phyloP scores from a whole-genome alignment of 129 eudicot genomes.

The Escallonia rubra region DNA sequence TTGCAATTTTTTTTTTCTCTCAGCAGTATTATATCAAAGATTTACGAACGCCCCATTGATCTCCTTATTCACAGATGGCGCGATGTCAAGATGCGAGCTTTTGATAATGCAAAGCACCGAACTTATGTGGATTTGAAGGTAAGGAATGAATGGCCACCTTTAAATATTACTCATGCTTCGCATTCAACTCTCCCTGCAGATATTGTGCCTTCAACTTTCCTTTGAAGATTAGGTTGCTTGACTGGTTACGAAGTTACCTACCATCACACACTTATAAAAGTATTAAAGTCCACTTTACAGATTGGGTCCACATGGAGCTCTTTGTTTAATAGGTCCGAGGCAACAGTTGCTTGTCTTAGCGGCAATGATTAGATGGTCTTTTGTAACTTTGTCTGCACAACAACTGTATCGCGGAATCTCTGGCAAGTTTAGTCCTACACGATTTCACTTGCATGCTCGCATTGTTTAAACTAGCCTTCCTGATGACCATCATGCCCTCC shows the following conservation, averaged over 20 bases:
- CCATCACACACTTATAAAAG: background rate
- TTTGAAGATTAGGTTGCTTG: too few species aligned
- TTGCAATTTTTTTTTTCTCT: too few species aligned
- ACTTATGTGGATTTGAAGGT: constrained; percentile 98
- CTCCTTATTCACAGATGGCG: constrained; percentile 67
- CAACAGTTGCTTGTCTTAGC: constrained; percentile 13
- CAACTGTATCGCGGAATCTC: constrained; percentile 5
- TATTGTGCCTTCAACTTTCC: too few species aligned
- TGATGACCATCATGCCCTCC: background rate
- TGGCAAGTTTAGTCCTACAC: background rate
- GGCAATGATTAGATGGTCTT: constrained; percentile 8
- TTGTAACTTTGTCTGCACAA: background rate
- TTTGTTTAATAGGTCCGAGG: constrained; percentile 14
- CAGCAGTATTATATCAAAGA: too few species aligned
- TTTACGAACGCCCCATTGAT: too few species aligned
- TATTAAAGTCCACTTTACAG: background rate
- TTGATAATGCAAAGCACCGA: constrained; percentile 90
- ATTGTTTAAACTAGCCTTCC: background rate
- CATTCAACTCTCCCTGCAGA: too few species aligned
- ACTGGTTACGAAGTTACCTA: background rate
- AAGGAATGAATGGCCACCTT: background rate
- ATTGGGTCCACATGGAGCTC: constrained; percentile 8
- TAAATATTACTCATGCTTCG: background rate
- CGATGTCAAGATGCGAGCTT: constrained; percentile 88
- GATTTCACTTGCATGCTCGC: background rate